Evolutionary conservation across 805 yeast genomes (phyloP).

Genomic region (Phaffomyces antillensis): DNA sequence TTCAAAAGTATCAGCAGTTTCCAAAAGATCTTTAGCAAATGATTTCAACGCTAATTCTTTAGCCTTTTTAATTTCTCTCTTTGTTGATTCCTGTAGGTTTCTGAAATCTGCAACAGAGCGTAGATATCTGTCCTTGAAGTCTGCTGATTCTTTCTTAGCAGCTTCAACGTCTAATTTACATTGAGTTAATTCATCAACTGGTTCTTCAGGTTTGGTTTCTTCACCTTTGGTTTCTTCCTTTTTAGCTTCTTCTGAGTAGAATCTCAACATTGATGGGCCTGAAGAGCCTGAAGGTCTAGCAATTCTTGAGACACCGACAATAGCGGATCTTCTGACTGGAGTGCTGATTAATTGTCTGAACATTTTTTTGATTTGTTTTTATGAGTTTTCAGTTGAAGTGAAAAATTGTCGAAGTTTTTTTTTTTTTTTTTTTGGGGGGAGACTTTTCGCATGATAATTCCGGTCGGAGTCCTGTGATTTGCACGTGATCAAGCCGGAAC

Average conservation of each 20-base stretch:
- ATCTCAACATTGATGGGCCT: slow-evolving; percentile 11
- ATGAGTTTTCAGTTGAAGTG: not conserved
- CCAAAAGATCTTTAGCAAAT: slow-evolving; percentile 24
- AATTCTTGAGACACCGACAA: not conserved
- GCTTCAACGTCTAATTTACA: slow-evolving; percentile 15
- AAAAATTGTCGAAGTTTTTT: not conserved
- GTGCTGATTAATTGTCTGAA: slow-evolving; percentile 13
- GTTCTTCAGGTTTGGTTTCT: slow-evolving; percentile 11
- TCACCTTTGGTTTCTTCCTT: slow-evolving; percentile 16
- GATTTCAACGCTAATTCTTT: slow-evolving; percentile 24
- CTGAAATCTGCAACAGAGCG: slow-evolving; percentile 26
- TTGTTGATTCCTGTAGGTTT: slow-evolving; percentile 24
- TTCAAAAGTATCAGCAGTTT: slow-evolving; percentile 24
- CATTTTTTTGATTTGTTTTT: slow-evolving; percentile 6
- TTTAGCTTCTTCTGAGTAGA: slow-evolving; percentile 23
- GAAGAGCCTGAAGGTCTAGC: not conserved
- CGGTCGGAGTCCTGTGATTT: not conserved
- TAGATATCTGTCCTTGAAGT: slow-evolving; percentile 20
- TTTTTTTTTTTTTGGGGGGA: not conserved
- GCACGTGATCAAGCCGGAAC: not conserved
- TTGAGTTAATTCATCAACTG: slow-evolving; percentile 19
- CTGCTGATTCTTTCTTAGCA: slow-evolving; percentile 21
- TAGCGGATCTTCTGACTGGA: not conserved
- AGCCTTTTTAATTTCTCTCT: slow-evolving; percentile 24
- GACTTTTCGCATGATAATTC: not conserved